phyloP scores from a whole-genome alignment of 768 basidiomycete genomes.

The Lactarius deliciosus region DNA sequence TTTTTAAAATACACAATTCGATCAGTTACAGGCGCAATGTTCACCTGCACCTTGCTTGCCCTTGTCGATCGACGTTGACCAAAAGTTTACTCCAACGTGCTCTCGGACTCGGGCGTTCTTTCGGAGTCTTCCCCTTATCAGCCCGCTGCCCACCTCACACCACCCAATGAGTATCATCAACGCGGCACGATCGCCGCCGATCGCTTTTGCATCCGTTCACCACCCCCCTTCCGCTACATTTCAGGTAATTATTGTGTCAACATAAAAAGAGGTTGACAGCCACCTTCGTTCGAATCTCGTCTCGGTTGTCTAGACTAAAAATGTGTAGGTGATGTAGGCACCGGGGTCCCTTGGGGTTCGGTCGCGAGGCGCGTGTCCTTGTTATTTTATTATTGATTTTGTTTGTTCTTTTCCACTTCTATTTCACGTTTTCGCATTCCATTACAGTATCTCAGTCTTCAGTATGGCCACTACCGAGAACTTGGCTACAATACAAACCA shows the following conservation, averaged over 20 bases:
- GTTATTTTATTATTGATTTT: neutral
- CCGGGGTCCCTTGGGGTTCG: neutral
- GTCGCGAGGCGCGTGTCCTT: neutral
- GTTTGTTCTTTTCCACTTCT: neutral
- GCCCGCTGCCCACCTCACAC: neutral
- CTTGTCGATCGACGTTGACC: constrained; percentile 14
- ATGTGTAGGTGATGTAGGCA: neutral
- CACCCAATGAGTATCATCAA: neutral
- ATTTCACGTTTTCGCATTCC: constrained; percentile 2
- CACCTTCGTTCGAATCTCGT: constrained; percentile 12
- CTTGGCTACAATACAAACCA: constrained; percentile 16
- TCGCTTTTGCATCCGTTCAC: constrained; percentile 18
- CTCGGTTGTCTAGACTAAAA: constrained; percentile 6
- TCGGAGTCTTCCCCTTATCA: constrained; percentile 5
- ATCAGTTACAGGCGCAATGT: neutral
- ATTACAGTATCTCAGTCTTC: constrained; percentile 8
- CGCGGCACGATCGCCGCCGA: constrained; percentile 25
- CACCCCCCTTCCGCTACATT: constrained; percentile 9
- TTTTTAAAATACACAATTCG: constrained; percentile 4
- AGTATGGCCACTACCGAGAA: neutral
- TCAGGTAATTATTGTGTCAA: constrained; percentile 11
- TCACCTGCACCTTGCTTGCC: neutral
- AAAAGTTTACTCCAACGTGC: neutral
- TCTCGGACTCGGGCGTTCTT: neutral
- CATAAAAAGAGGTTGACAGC: constrained; percentile 5